A percentile compares a stretch with the other conserved stretches of the same genome.
These are phyloP conservation scores for Penicillium riverlandense DNA, from an alignment of 495 filamentous ascomycete genomes.

Conservation along the genomic window DNA sequence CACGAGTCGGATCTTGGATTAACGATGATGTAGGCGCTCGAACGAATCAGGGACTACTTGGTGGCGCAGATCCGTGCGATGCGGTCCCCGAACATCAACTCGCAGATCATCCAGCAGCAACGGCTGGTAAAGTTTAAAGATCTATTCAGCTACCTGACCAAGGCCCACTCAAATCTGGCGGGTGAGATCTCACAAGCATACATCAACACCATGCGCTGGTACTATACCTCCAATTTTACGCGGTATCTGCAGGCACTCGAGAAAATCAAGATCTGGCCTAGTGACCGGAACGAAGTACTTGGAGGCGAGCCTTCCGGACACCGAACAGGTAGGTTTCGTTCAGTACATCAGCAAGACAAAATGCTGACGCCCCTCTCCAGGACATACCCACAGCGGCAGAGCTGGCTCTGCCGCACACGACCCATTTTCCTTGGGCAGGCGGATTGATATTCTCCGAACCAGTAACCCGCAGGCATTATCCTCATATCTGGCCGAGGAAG, in stretches of 20 bases:
- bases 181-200: conserved; percentile 90
- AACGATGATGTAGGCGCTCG: conserved; percentile 58
- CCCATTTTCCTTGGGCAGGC: conserved; percentile 77
- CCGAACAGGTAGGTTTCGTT: conserved; percentile 35
- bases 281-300: conserved; percentile 80
- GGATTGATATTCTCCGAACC: conserved; percentile 70
- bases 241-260: conserved; percentile 78
- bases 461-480: conserved; percentile 63
- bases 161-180: conserved; percentile 68
- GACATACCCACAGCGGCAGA: conserved; percentile 28
- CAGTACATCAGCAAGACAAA: background rate
- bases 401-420: conserved; percentile 65
- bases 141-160: conserved; percentile 73
- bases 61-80: conserved; percentile 90
- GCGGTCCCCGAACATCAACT: conserved; percentile 89
- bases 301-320: conserved; percentile 67
- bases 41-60: conserved; percentile 88
- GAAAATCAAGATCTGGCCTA: conserved; percentile 71
- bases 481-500: conserved; percentile 83
- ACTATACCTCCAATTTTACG: conserved; percentile 85
- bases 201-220: conserved; percentile 98
- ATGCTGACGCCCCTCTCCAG: background rate
- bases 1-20: background rate
- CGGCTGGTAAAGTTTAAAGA: conserved; percentile 82
- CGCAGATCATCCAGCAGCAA: conserved; percentile 90